Conservation (phyloP, 306 rosid genomes). For the Lupinus albus region DNA sequence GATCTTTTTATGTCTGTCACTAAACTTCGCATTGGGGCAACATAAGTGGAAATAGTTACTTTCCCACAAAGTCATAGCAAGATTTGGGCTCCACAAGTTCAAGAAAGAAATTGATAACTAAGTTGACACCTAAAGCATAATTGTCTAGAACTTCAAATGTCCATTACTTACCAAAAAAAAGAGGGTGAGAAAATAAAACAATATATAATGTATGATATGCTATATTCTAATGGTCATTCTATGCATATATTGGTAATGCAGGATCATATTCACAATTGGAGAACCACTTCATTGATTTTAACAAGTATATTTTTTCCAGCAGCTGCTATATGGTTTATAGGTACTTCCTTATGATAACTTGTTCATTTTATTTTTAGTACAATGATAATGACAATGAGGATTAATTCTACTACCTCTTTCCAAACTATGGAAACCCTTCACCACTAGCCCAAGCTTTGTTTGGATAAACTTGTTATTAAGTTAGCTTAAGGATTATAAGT, state of each 20-base stretch:
- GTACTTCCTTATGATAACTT: conserved; percentile 46
- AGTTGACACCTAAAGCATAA: not conserved
- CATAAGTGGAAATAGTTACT: not conserved
- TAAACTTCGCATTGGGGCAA: not conserved
- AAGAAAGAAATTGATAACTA: not conserved
- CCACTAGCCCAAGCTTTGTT: too few species aligned
- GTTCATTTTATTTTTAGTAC: not conserved
- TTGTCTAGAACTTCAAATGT: not conserved
- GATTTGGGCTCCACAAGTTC: not conserved
- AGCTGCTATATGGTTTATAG: conserved; percentile 76
- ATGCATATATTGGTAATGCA: conserved; percentile 44
- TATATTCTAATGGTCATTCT: not conserved
- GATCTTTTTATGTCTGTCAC: not conserved
- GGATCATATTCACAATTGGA: conserved; percentile 79
- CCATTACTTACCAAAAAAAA: not conserved
- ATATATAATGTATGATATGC: not conserved
- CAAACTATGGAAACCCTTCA: too few species aligned
- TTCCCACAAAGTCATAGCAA: conserved; percentile 13
- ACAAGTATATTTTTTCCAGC: conserved; percentile 74
- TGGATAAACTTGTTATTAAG: too few species aligned
- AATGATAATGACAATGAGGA: too few species aligned
- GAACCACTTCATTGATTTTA: conserved; percentile 70
- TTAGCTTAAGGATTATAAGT: too few species aligned
- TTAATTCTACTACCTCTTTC: too few species aligned
- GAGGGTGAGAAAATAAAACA: not conserved